These are phyloP conservation scores for Chlorella sp. DNA, from an alignment of 139 green algal species.

Conservation along the genomic window DNA sequence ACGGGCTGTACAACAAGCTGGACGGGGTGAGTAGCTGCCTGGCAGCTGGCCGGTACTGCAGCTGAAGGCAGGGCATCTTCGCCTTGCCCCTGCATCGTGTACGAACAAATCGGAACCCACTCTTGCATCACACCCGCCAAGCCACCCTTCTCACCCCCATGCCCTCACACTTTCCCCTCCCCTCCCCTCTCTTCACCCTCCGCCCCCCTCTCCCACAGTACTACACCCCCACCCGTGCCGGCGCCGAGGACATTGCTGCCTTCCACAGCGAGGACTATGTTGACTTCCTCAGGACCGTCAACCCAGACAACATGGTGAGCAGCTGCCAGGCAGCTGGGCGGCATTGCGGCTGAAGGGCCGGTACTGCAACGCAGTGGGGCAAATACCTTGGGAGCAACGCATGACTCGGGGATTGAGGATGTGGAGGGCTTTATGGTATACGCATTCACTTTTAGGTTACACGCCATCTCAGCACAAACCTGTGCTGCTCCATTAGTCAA, in stretches of 20 bases:
- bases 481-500: too few relatives aligned
- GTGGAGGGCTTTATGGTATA: too few relatives aligned
- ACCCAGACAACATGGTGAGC: slow-evolving; percentile 74
- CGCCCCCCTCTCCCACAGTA: background rate
- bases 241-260: slow-evolving; percentile 66
- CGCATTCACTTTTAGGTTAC: too few relatives aligned
- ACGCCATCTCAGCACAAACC: too few relatives aligned
- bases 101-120: too few relatives aligned
- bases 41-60: background rate
- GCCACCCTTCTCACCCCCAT: background rate
- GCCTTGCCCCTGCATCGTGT: background rate
- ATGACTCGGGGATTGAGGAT: too few relatives aligned
- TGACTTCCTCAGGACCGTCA: slow-evolving; percentile 84
- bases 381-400: too few relatives aligned
- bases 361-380: too few relatives aligned
- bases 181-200: background rate
- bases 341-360: too few relatives aligned
- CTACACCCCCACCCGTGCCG: slow-evolving; percentile 43
- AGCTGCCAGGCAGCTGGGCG: too few relatives aligned
- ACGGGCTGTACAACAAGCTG: slow-evolving; percentile 88
- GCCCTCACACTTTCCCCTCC: background rate
- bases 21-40: slow-evolving; percentile 60
- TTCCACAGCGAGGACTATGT: slow-evolving; percentile 96
- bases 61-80: too few relatives aligned
- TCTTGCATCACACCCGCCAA: background rate